Evolutionary conservation across 345 rosid species (phyloP).

Genomic region (Corchorus olitorius): DNA sequence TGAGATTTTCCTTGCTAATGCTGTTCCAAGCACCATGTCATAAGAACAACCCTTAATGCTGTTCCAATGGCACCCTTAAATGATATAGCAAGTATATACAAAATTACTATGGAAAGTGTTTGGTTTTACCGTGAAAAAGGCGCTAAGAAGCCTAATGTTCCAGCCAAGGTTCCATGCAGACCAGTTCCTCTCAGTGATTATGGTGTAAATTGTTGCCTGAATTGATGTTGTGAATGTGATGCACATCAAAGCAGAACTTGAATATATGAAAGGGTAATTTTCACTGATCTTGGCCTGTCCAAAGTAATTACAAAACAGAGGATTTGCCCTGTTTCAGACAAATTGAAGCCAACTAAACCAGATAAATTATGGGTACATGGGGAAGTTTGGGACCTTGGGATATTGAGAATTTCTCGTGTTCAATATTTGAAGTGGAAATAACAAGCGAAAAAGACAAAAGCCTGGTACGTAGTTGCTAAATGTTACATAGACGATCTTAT

Average conservation of each 20-base stretch:
- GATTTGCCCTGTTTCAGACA: too few relatives aligned
- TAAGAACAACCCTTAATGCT: not conserved
- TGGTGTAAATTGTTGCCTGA: slow-evolving; percentile 37
- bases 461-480: too few relatives aligned
- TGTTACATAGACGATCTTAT: too few relatives aligned
- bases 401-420: too few relatives aligned
- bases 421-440: too few relatives aligned
- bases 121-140: slow-evolving; percentile 37
- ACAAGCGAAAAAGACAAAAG: too few relatives aligned
- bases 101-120: not conserved
- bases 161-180: slow-evolving; percentile 58
- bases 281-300: slow-evolving; percentile 45
- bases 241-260: slow-evolving; percentile 46
- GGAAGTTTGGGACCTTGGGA: not conserved
- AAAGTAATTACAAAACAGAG: too few relatives aligned
- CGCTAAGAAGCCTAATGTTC: slow-evolving; percentile 48
- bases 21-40: too few relatives aligned
- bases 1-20: not conserved
- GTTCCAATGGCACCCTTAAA: slow-evolving; percentile 4
- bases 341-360: too few relatives aligned
- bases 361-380: not conserved
- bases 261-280: slow-evolving; percentile 46
- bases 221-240: slow-evolving; percentile 46
- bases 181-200: slow-evolving; percentile 48
- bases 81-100: too few relatives aligned